Evolutionary conservation across 345 rosid genomes (phyloP), one percentile per base, ranked within the genome.

Genomic region (Cochlearia excelsa): DNA sequence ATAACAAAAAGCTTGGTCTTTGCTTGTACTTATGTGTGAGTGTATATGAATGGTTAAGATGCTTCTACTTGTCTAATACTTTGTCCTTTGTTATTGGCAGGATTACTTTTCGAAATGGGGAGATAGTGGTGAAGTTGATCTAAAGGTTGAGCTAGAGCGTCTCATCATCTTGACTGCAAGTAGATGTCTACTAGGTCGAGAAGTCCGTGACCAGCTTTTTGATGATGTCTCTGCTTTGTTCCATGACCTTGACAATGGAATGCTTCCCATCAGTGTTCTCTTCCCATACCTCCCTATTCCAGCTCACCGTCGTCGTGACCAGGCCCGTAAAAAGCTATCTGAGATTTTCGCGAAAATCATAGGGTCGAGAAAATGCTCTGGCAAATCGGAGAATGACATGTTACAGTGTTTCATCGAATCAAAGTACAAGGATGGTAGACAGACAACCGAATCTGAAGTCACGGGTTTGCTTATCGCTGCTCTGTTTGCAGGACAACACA

Each of bases 91-190:
- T 68, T 54, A 29, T 53, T 56, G 59, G 67, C 78, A 93, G 99
- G 94, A 85, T 50, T 87, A 70, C 82, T 89, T 93, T 77, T 85
- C 92, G 30, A 85, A 87, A 28, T 93, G 99, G 97, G 97, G 97
- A 69, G 95, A 85, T 51, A 79, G 81, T 58, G 99, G 97, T 8
- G 99, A 83, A 69, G 96, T 93, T 42, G 97, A 93, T 78, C 59
- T 93, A 0, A 93, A 89, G 80, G 74, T 69, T 63, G 99, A 89
- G 75, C 77, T 93, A 23, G 97, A 93, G 81, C 95, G 87, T 66
- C 83, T 93, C 49, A 93, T 87, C 74, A 93, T 93, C 74, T 79
- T 93, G 72, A 93, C 99, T n/a, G 99, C 99, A 2, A 93, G 99
- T 61, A 83, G 99, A 75, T 93, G 99, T 76, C 79, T 93, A 31